Percentiles rank a stretch among this genome's conserved stretches.
phyloP scores from a whole-genome alignment of 139 green algal species.

The Chlamydomonas eustigma region DNA sequence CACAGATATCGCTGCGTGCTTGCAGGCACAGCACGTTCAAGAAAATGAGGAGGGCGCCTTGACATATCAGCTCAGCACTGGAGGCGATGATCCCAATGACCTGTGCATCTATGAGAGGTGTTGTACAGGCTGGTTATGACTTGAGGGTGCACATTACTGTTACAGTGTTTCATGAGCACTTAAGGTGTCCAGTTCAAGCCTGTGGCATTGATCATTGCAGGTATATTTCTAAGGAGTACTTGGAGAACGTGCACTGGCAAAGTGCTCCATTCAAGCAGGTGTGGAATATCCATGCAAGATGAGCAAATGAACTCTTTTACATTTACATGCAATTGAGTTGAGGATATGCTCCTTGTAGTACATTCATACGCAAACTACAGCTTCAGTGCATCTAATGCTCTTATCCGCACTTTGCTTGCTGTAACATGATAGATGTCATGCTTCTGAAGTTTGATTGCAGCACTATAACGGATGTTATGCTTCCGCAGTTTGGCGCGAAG shows the following conservation, averaged over 20 bases:
- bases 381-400: not conserved
- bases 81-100: not conserved
- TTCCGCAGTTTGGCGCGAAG: not conserved
- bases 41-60: constrained; percentile 11
- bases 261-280: constrained; percentile 11
- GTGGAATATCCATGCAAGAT: not conserved
- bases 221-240: constrained; percentile 17
- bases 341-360: not conserved
- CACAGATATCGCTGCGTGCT: no score
- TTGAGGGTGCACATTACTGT: not conserved
- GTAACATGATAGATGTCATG: not conserved
- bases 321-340: not conserved
- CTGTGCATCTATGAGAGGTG: constrained; percentile 17
- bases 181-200: not conserved
- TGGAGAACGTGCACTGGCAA: constrained; percentile 23
- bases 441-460: no score
- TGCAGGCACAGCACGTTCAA: constrained; percentile 7
- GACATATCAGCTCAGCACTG: constrained; percentile 12
- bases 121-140: not conserved
- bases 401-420: not conserved
- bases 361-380: not conserved
- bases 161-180: not conserved
- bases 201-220: not conserved
- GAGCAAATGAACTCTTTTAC: no score
- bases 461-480: no score